These are phyloP conservation scores for Poterioochromonas sp. DNA, from an alignment of 352 stramenopile genomes.

Conservation along the genomic window DNA sequence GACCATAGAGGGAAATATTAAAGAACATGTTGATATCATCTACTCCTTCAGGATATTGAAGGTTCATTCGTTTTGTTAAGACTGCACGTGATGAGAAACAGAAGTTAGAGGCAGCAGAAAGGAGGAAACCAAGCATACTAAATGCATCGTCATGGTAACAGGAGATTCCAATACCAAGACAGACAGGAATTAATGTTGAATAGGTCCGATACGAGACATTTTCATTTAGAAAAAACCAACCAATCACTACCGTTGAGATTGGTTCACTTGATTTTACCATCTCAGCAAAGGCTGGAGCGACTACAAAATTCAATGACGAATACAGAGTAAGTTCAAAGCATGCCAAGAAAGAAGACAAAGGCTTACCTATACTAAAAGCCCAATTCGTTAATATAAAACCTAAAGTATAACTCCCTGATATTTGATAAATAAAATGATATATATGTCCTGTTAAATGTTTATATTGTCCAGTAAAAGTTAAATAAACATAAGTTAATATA, in stretches of 20 bases:
- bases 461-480: not conserved
- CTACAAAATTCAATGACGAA: not conserved
- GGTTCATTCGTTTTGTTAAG: not conserved
- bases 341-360: not conserved
- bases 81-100: constrained; percentile 19
- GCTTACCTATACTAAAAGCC: constrained; percentile 28
- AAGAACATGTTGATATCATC: constrained; percentile 10
- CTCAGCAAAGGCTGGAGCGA: constrained; percentile 10
- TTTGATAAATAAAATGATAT: not conserved
- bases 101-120: constrained; percentile 16
- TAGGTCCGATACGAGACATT: not conserved
- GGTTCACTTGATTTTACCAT: constrained; percentile 24
- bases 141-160: constrained; percentile 18
- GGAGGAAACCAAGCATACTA: constrained; percentile 11
- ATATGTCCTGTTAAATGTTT: not conserved
- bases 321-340: not conserved
- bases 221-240: not conserved
- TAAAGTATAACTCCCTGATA: constrained; percentile 14
- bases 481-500: not conserved
- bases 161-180: constrained; percentile 10
- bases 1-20: constrained; percentile 1
- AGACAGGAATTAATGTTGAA: constrained; percentile 15
- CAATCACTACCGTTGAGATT: constrained; percentile 18
- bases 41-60: not conserved
- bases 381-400: constrained; percentile 24